phyloP scores from a whole-genome alignment of 1,284 basidiomycete genomes.

The Rhodotorula sp. region DNA sequence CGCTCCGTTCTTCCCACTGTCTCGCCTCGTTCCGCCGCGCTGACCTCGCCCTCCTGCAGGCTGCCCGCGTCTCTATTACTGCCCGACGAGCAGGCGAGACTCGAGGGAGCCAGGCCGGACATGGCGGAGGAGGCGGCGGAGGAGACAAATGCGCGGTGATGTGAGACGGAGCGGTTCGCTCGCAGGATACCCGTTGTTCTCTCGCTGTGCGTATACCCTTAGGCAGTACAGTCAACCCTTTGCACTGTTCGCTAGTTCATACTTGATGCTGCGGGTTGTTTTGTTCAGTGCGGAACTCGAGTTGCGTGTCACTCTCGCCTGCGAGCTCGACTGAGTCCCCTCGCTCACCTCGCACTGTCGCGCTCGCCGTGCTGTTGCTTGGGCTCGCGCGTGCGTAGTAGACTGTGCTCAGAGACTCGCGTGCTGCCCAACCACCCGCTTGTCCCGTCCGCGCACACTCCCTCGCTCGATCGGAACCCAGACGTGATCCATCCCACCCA shows the following conservation, averaged over 20 bases:
- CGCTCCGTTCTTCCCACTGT: neutral
- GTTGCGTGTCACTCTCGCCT: too few relatives aligned
- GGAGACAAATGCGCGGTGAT: conserved; percentile 1
- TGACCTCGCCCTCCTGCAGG: conserved; percentile 43
- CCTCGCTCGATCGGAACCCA: neutral
- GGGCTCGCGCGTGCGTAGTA: too few relatives aligned
- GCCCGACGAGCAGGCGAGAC: conserved; percentile 64
- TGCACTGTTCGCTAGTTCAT: neutral
- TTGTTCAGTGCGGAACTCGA: too few relatives aligned
- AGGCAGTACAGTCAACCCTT: too few relatives aligned
- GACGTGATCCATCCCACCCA: neutral
- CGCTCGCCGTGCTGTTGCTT: neutral
- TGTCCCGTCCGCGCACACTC: neutral
- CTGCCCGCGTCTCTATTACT: conserved; percentile 74
- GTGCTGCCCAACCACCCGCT: neutral
- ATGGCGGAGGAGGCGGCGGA: conserved; percentile 1
- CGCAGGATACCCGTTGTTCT: neutral
- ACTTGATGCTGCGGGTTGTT: too few relatives aligned
- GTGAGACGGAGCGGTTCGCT: neutral
- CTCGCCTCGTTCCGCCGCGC: neutral
- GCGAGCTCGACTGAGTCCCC: too few relatives aligned
- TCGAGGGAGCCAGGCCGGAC: conserved; percentile 22
- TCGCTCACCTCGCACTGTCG: neutral
- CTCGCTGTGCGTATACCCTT: neutral
- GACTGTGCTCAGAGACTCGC: too few relatives aligned